These are phyloP conservation scores for Acer negundo DNA, from an alignment of 345 rosid genomes.

Conservation along the genomic window DNA sequence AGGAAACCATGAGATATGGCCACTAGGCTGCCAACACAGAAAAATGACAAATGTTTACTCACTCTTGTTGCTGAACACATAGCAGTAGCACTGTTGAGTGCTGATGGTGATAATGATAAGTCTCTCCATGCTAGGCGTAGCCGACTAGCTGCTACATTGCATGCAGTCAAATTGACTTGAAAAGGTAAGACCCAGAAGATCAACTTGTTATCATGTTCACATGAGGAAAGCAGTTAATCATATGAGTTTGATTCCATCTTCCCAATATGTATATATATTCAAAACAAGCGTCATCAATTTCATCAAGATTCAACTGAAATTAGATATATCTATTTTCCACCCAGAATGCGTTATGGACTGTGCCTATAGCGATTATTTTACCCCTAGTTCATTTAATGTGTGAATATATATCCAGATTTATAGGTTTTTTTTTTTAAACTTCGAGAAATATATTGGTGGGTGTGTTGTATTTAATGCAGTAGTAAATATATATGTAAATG, in stretches of 20 bases:
- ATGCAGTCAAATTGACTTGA: constrained; percentile 1
- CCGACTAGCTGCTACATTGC: background rate
- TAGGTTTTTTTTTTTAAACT: background rate
- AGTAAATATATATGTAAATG: no score
- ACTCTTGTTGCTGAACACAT: no score
- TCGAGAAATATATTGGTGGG: background rate
- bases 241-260: background rate
- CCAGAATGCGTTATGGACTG: no score
- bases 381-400: no score
- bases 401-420: background rate
- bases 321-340: no score
- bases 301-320: no score
- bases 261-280: background rate
- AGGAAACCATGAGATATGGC: background rate
- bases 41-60: constrained; percentile 1
- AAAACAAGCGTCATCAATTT: background rate
- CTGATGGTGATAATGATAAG: background rate
- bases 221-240: background rate
- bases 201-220: background rate
- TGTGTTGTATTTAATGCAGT: background rate
- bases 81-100: background rate
- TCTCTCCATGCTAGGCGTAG: background rate
- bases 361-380: no score
- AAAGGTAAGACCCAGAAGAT: background rate
- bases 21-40: background rate